A percentile compares a stretch with the other conserved stretches of the same genome.
Conservation (phyloP, 108 stramenopile genomes). For the Halocafeteria seosinensis region DNA sequence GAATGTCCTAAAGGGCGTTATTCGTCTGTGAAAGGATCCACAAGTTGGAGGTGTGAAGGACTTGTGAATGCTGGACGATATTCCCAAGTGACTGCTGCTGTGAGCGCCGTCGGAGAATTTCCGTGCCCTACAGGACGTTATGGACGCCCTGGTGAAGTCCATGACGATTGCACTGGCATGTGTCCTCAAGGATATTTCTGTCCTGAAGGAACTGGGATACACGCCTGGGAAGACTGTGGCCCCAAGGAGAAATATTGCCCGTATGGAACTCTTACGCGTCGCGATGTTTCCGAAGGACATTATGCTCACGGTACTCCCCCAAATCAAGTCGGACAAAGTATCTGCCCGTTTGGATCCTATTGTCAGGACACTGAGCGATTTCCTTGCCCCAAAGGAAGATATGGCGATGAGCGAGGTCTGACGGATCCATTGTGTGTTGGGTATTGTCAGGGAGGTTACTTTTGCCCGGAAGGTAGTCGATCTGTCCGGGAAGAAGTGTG, state of each 20-base stretch:
- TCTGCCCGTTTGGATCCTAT: neutral
- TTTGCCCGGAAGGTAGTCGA: conserved; percentile 1
- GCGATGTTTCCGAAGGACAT: neutral
- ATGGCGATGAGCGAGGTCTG: neutral
- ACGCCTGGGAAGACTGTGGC: neutral
- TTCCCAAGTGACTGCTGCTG: too few species aligned
- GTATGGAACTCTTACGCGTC: neutral
- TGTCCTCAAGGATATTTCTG: neutral
- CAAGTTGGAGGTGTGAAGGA: too few species aligned
- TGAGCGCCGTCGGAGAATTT: too few species aligned
- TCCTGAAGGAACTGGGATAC: neutral
- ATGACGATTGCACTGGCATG: neutral
- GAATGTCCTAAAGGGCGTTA: too few species aligned
- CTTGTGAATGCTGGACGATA: too few species aligned
- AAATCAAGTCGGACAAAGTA: neutral
- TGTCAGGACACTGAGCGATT: neutral
- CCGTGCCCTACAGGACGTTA: neutral
- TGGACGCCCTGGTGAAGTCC: neutral
- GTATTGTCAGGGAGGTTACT: neutral
- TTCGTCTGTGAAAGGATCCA: too few species aligned
- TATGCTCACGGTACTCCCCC: neutral
- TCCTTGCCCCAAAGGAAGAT: neutral
- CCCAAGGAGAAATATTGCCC: neutral
- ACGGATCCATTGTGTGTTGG: neutral
- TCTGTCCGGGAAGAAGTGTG: too few species aligned